phyloP scores from a whole-genome alignment of 1,284 basidiomycete genomes.

The Malassezia dermatis region DNA sequence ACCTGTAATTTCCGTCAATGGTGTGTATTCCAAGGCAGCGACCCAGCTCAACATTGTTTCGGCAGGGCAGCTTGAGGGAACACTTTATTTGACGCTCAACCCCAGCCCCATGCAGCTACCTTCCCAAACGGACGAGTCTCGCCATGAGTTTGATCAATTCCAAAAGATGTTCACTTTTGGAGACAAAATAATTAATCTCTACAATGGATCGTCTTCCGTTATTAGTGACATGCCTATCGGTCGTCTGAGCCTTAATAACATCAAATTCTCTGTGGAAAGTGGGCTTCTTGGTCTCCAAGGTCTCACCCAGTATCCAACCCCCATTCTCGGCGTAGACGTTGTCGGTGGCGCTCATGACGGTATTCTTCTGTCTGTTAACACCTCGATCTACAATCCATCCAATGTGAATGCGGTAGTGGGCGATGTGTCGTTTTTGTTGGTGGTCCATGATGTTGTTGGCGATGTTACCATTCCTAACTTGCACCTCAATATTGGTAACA shows the following conservation, averaged over 20 bases:
- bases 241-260: conserved; percentile 59
- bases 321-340: conserved; percentile 61
- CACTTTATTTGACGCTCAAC: conserved; percentile 59
- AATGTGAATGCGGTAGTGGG: conserved; percentile 55
- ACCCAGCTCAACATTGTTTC: conserved; percentile 27
- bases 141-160: conserved; percentile 40
- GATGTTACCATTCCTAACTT: conserved; percentile 29
- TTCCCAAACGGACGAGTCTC: conserved; percentile 52
- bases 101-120: conserved; percentile 56
- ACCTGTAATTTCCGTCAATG: conserved; percentile 49
- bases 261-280: conserved; percentile 65
- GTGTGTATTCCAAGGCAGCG: conserved; percentile 20
- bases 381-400: conserved; percentile 60
- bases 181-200: conserved; percentile 56
- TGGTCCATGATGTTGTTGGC: conserved; percentile 50
- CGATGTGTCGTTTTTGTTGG: conserved; percentile 53
- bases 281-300: conserved; percentile 59
- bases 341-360: conserved; percentile 59
- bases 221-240: conserved; percentile 62
- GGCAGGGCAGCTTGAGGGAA: conserved; percentile 57
- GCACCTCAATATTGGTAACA: conserved; percentile 31
- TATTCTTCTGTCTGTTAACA: conserved; percentile 57
- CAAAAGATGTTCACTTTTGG: conserved; percentile 46
- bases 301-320: conserved; percentile 55
- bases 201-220: conserved; percentile 59